phyloP scores from a whole-genome alignment of 306 rosid species.

The Carpinus viminea region DNA sequence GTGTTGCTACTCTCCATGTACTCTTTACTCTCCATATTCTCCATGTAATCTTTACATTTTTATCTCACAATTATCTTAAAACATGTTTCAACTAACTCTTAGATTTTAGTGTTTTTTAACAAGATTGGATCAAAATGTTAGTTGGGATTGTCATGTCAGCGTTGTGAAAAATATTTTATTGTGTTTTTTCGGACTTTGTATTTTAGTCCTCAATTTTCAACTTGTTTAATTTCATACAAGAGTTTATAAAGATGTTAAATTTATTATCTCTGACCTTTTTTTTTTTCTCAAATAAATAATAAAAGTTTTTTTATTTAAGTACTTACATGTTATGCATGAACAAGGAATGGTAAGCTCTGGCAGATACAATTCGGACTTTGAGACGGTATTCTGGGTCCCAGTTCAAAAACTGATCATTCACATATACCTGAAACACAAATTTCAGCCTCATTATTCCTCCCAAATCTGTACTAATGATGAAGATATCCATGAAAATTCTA shows the following conservation, averaged over 20 bases:
- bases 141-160: too few relatives aligned
- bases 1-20: neutral
- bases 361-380: slow-evolving; percentile 87
- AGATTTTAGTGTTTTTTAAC: too few relatives aligned
- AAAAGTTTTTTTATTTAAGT: slow-evolving; percentile 19
- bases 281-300: too few relatives aligned
- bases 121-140: too few relatives aligned
- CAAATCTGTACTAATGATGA: neutral
- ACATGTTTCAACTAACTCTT: too few relatives aligned
- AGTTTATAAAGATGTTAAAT: neutral
- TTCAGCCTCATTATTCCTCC: slow-evolving; percentile 2
- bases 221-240: too few relatives aligned
- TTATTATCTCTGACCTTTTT: too few relatives aligned
- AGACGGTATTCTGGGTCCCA: slow-evolving; percentile 84
- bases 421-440: slow-evolving; percentile 63
- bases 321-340: slow-evolving; percentile 99
- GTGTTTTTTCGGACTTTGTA: neutral
- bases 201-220: neutral
- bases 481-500: neutral
- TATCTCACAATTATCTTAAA: too few relatives aligned
- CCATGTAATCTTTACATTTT: too few relatives aligned
- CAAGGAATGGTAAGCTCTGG: slow-evolving; percentile 94
- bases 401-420: slow-evolving; percentile 87
- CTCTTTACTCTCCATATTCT: too few relatives aligned
- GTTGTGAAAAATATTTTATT: too few relatives aligned